phyloP scores from a whole-genome alignment of 257 asterid species.

The Pogostemon cablin region DNA sequence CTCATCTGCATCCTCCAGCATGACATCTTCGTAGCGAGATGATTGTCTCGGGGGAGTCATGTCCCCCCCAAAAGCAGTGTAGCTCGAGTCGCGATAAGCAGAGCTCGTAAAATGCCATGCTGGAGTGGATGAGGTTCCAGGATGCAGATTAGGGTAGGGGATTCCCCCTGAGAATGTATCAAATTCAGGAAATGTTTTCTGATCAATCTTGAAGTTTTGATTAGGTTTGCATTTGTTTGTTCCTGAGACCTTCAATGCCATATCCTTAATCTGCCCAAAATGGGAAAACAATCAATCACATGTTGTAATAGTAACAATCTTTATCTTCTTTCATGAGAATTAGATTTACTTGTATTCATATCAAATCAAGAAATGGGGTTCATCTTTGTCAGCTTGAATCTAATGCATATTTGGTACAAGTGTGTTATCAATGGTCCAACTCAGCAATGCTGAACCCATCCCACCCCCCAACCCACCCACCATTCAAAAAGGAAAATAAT shows the following conservation, averaged over 20 bases:
- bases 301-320: too few species aligned
- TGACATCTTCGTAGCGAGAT: constrained; percentile 44
- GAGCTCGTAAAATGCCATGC: constrained; percentile 61
- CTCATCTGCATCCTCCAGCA: constrained; percentile 62
- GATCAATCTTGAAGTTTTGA: constrained; percentile 53
- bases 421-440: neutral
- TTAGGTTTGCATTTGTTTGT: constrained; percentile 56
- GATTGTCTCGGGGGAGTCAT: constrained; percentile 48
- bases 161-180: constrained; percentile 68
- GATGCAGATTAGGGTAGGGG: constrained; percentile 55
- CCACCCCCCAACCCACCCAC: too few species aligned
- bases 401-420: neutral
- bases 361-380: too few species aligned
- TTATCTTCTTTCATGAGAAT: too few species aligned
- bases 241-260: constrained; percentile 83
- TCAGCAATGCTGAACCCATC: too few species aligned
- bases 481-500: too few species aligned
- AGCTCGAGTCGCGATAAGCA: constrained; percentile 55
- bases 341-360: too few species aligned
- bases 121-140: constrained; percentile 72
- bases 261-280: constrained; percentile 76
- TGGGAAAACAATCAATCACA: neutral
- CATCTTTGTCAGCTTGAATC: neutral
- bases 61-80: constrained; percentile 43
- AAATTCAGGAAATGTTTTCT: constrained; percentile 62